phyloP scores from a whole-genome alignment of 2,329 filamentous ascomycete species.

The Dactylellina parvicollis region DNA sequence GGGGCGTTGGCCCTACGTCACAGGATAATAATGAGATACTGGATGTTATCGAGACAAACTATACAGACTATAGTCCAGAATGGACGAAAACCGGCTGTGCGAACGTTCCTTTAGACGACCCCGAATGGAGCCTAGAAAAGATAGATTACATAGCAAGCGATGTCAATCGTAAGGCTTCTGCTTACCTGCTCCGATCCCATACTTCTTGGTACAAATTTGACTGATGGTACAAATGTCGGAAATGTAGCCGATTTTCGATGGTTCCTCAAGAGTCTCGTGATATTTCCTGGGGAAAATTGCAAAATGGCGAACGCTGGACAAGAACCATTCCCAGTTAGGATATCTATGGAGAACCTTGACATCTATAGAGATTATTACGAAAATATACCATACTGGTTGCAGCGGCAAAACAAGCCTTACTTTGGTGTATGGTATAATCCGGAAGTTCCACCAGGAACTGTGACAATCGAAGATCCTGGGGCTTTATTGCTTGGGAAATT shows the following conservation, averaged over 20 bases:
- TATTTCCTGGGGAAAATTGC: constrained; percentile 12
- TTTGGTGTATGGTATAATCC: constrained; percentile 9
- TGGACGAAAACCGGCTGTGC: constrained; percentile 13
- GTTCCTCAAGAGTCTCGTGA: constrained; percentile 12
- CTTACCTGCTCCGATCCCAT: neutral
- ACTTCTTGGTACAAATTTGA: neutral
- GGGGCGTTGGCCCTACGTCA: neutral
- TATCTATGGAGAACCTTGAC: constrained; percentile 23
- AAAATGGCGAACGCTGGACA: neutral
- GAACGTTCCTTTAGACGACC: constrained; percentile 16
- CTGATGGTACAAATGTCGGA: neutral
- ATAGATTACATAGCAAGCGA: constrained; percentile 14
- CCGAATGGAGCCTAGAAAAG: constrained; percentile 18
- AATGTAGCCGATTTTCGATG: constrained; percentile 22
- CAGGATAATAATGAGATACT: neutral
- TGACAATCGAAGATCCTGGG: constrained; percentile 7
- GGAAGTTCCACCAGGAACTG: neutral
- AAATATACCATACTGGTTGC: constrained; percentile 9
- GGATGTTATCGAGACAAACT: neutral
- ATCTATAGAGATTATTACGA: neutral
- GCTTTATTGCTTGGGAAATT: constrained; percentile 2
- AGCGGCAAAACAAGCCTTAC: constrained; percentile 11
- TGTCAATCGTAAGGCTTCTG: constrained; percentile 25
- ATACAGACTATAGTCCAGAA: constrained; percentile 7
- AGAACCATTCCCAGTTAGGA: constrained; percentile 5